A percentile compares a stretch with the other conserved stretches of the same genome.
Conservation (phyloP, 768 basidiomycete species). For the Exsudoporus frostii region DNA sequence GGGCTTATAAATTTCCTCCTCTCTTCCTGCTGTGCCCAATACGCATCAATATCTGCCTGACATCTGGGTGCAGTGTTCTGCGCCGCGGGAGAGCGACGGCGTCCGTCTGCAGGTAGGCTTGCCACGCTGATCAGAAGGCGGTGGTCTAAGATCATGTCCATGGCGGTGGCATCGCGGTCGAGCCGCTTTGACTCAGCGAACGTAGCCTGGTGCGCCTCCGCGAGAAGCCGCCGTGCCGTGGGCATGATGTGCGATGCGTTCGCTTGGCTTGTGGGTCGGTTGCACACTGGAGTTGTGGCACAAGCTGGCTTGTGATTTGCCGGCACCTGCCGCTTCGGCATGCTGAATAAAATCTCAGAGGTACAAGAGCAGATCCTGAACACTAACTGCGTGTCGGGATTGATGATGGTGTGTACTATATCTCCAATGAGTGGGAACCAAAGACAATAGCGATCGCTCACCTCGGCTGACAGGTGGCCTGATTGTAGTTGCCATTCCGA, state of each 20-base stretch:
- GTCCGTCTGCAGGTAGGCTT: conserved; percentile 6
- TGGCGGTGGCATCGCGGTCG: conserved; percentile 37
- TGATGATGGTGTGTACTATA: background rate
- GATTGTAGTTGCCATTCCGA: conserved; percentile 11
- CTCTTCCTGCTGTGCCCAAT: conserved; percentile 35
- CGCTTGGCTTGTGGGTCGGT: background rate
- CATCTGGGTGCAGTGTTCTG: conserved; percentile 28
- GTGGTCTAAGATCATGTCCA: conserved; percentile 47
- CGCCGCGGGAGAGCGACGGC: background rate
- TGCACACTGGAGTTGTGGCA: background rate
- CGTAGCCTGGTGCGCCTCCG: conserved; percentile 29
- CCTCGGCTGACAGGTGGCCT: conserved; percentile 16
- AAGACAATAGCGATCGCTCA: conserved; percentile 18
- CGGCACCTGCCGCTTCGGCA: conserved; percentile 1
- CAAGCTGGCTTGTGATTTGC: background rate
- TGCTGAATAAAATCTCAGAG: conserved; percentile 8
- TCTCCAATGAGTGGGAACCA: conserved; percentile 11
- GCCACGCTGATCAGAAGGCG: conserved; percentile 9
- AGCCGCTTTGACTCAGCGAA: conserved; percentile 27
- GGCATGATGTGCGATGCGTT: background rate
- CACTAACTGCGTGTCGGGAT: conserved; percentile 7
- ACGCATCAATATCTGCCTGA: conserved; percentile 32
- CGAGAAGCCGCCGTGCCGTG: conserved; percentile 20
- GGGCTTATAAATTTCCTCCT: background rate
- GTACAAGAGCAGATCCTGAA: background rate